Base-by-base conservation (phyloP, 2,329 filamentous ascomycete genomes). In the Colletotrichum sp. region DNA sequence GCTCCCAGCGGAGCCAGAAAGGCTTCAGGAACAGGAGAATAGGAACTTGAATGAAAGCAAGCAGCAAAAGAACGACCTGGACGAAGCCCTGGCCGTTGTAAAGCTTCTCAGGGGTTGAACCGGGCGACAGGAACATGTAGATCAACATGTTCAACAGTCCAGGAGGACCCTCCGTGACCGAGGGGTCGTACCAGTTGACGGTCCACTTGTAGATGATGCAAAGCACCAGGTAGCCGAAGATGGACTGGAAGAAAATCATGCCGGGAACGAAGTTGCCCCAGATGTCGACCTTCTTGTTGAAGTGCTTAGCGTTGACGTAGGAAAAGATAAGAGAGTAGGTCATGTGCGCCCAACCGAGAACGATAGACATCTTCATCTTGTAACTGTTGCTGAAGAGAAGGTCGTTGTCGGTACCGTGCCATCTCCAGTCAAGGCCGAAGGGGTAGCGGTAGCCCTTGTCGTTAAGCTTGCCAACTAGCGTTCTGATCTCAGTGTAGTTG, bases 301-400 rank as follows among this genome's bases (percentile, higher is more conserved):
- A 99, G 86, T 98, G 95, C 73, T 93, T 93, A 66, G 96, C 96
- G 83, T 99, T 99, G 89, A 98, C 92, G 82, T 95, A 97, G 28
- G 97, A 94, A 83, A 98, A 93, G 88, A 95, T 96, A 62, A 99
- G 92, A 21, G 97, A 99, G 88, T 98, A 99, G 5, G 97, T 99
- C 97, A 99, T 99, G 88, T 98, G 96, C 75, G 92, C 92, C 97
- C 98, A 99, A 85, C 98, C 97, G 79, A 99, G 91, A 79, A 99
- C 92, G 83, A 99, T 98, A 88, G 95, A 98, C 87, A 99, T 95
- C 90, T 99, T 99, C 97, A 99, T 99, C 93, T 99, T 99, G 91
- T 97, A 98, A 86, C 95, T 98, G 93, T 99, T 99, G 84, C 92
- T 94, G 88, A 99, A 99, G 66, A 99, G 91, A 24, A 99, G 90